Evolutionary conservation across 1,284 basidiomycete genomes (phyloP).

Genomic region (Irpex rosettiformis): DNA sequence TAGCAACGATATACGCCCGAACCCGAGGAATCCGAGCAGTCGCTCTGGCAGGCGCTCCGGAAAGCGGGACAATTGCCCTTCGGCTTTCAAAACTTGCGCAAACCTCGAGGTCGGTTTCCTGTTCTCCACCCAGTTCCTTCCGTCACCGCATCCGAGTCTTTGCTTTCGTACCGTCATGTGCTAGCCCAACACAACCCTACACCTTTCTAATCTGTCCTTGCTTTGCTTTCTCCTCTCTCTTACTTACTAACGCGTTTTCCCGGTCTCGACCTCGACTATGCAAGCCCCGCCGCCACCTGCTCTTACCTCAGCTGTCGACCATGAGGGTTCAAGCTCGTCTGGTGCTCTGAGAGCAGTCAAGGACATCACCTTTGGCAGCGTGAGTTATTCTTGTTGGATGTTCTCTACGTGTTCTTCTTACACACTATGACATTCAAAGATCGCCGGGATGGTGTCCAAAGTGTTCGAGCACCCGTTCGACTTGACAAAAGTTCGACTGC

Average conservation of each 20-base stretch:
- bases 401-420: background rate
- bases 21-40: background rate
- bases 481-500: slow-evolving; percentile 80
- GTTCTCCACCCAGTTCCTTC: background rate
- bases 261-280: too few relatives aligned
- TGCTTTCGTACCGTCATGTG: background rate
- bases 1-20: background rate
- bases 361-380: slow-evolving; percentile 59
- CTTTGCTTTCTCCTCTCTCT: background rate
- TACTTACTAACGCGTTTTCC: background rate
- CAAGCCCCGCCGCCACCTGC: background rate
- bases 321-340: slow-evolving; percentile 20
- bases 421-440: slow-evolving; percentile 30
- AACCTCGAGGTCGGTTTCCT: background rate
- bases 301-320: background rate
- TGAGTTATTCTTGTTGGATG: slow-evolving; percentile 24
- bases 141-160: background rate
- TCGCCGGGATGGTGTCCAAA: slow-evolving; percentile 80
- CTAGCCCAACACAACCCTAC: too few relatives aligned
- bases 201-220: background rate
- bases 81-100: background rate
- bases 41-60: background rate
- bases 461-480: slow-evolving; percentile 87
- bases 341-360: slow-evolving; percentile 40
- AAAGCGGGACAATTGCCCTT: background rate